These are phyloP conservation scores for Colletotrichum graminicola DNA, from an alignment of 2,329 filamentous ascomycete genomes.

Conservation along the genomic window DNA sequence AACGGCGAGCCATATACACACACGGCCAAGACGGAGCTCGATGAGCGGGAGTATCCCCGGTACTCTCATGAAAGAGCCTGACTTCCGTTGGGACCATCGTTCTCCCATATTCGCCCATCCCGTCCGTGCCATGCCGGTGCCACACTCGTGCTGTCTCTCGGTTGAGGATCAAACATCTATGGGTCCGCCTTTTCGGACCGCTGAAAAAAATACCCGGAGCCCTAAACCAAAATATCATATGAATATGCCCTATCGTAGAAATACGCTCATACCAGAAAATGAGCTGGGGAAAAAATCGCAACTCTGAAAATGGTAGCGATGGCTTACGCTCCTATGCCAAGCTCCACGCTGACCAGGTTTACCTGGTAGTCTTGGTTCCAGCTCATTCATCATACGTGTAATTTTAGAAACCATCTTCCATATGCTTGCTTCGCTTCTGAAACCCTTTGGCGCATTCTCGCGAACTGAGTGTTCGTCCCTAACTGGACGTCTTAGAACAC, in stretches of 20 bases:
- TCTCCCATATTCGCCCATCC: conserved; percentile 14
- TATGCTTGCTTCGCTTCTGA: conserved; percentile 10
- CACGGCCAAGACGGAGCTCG: conserved; percentile 4
- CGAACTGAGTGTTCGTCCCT: too few species aligned
- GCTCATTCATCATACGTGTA: conserved; percentile 28
- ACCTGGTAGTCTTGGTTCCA: not conserved
- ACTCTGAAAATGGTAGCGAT: conserved; percentile 24
- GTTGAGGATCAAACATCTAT: conserved; percentile 24
- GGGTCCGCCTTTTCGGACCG: conserved; percentile 27
- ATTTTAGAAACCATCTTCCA: conserved; percentile 11
- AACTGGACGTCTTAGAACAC: conserved; percentile 18
- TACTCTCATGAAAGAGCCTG: conserved; percentile 22
- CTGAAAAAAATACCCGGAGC: conserved; percentile 12
- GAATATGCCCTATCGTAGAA: conserved; percentile 6
- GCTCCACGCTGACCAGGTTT: not conserved
- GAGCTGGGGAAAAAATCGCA: conserved; percentile 11
- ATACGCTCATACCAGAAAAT: conserved; percentile 23
- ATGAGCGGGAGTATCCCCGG: conserved; percentile 15
- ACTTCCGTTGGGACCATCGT: conserved; percentile 31
- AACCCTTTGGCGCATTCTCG: not conserved
- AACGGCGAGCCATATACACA: conserved; percentile 13
- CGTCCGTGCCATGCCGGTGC: conserved; percentile 28
- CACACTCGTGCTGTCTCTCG: conserved; percentile 15
- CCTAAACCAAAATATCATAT: conserved; percentile 23
- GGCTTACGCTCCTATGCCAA: conserved; percentile 7